A percentile compares a stretch with the other conserved stretches of the same genome.
These are phyloP conservation scores for Groenewaldozyma auringiensis DNA, from an alignment of 1,139 yeast species.

Conservation along the genomic window DNA sequence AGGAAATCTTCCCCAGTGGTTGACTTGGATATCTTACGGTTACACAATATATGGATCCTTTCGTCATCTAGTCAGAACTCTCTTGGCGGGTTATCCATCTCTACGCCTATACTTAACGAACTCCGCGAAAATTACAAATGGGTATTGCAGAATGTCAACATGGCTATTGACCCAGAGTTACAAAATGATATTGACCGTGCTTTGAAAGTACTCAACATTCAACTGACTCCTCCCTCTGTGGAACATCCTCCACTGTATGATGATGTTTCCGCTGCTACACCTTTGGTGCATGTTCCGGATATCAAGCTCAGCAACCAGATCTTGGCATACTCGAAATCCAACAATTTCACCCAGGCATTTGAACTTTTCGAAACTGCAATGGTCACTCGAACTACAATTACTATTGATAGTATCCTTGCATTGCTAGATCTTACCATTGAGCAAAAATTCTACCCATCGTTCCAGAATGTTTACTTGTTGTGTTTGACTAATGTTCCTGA, in stretches of 20 bases:
- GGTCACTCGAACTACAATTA: slow-evolving; percentile 15
- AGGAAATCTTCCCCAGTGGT: slow-evolving; percentile 8
- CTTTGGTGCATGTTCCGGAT: slow-evolving; percentile 4
- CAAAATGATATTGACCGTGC: slow-evolving; percentile 9
- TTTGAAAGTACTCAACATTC: slow-evolving; percentile 11
- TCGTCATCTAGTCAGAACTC: slow-evolving; percentile 17
- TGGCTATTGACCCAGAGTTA: slow-evolving; percentile 7
- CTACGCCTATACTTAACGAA: slow-evolving; percentile 15
- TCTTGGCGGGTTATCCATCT: slow-evolving; percentile 21
- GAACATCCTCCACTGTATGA: not conserved
- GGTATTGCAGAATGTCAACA: slow-evolving; percentile 16
- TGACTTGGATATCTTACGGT: slow-evolving; percentile 17
- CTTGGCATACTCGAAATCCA: slow-evolving; percentile 18
- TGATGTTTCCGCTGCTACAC: not conserved
- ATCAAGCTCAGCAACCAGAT: slow-evolving; percentile 15
- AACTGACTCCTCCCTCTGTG: slow-evolving; percentile 3
- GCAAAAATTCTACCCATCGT: slow-evolving; percentile 5
- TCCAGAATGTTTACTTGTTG: slow-evolving; percentile 15
- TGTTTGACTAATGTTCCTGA: slow-evolving; percentile 22
- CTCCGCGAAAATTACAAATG: slow-evolving; percentile 14
- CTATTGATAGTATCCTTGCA: slow-evolving; percentile 20
- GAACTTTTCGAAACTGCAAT: slow-evolving; percentile 18
- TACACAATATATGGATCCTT: slow-evolving; percentile 22
- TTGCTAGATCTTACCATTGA: slow-evolving; percentile 20
- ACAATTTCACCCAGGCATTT: slow-evolving; percentile 16